Percentiles rank a stretch among this genome's conserved stretches.
Evolutionary conservation across 2,329 filamentous ascomycete species (phyloP).

Genomic region (Paraconiothyrium sp.): DNA sequence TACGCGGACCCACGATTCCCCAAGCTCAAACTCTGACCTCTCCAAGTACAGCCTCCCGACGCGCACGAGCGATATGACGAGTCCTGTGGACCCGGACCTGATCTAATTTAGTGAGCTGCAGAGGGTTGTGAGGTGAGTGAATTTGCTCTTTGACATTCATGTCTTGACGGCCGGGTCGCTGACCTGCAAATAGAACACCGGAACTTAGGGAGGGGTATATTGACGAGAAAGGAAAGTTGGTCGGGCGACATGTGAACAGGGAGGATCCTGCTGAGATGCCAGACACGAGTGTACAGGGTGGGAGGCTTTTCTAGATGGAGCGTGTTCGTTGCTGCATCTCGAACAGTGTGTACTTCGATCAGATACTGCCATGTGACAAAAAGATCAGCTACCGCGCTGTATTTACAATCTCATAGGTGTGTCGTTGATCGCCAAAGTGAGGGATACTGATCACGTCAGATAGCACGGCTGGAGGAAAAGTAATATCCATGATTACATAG

Average conservation of each 20-base stretch:
- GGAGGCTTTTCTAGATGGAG: slow-evolving; percentile 8
- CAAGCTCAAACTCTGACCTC: background rate
- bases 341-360: too few relatives aligned
- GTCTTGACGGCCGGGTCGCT: background rate
- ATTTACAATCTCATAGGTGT: too few relatives aligned
- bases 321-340: background rate
- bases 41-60: background rate
- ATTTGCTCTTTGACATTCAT: background rate
- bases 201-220: background rate
- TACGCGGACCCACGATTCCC: slow-evolving; percentile 15
- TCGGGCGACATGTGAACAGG: slow-evolving; percentile 10
- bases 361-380: too few relatives aligned
- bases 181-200: background rate
- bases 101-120: slow-evolving; percentile 6
- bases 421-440: too few relatives aligned
- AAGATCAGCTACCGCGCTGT: too few relatives aligned
- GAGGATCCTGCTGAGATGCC: slow-evolving; percentile 18
- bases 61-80: slow-evolving; percentile 17
- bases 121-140: slow-evolving; percentile 11
- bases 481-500: slow-evolving; percentile 4
- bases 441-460: too few relatives aligned
- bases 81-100: slow-evolving; percentile 15
- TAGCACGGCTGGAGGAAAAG: background rate
- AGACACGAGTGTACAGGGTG: slow-evolving; percentile 11
- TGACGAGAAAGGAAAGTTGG: background rate